These are phyloP conservation scores for Pharnaceum exiguum DNA, from an alignment of 148 eudicot genomes.

Conservation along the genomic window DNA sequence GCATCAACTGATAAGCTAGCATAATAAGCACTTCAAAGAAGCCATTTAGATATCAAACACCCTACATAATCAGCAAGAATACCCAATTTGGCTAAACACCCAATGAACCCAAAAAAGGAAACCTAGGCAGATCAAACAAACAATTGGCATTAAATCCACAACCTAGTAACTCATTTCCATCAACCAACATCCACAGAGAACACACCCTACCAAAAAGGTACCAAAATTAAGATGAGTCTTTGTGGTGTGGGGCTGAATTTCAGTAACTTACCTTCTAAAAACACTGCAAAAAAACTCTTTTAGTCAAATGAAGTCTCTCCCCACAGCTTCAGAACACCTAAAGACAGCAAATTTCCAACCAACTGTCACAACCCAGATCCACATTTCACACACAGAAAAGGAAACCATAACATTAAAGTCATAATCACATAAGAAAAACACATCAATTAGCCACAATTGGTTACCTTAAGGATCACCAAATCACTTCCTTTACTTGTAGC, in stretches of 20 bases:
- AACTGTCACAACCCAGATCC: constrained; percentile 22
- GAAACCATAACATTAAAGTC: background rate
- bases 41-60: too few species aligned
- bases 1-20: too few species aligned
- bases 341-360: background rate
- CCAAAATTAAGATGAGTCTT: too few species aligned
- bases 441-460: background rate
- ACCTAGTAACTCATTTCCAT: constrained; percentile 5
- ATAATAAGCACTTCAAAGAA: too few species aligned
- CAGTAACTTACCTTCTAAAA: background rate
- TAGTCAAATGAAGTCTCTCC: constrained; percentile 1
- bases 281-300: background rate
- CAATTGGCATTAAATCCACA: constrained; percentile 1
- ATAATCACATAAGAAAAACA: constrained; percentile 7
- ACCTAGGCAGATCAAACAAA: constrained; percentile 7
- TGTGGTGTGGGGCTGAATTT: too few species aligned
- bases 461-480: constrained; percentile 10
- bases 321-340: constrained; percentile 15
- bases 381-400: constrained; percentile 14
- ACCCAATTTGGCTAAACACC: too few species aligned
- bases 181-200: constrained; percentile 4
- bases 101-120: background rate
- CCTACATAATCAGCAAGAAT: too few species aligned
- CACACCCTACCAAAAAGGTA: too few species aligned
- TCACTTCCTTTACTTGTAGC: background rate